Base-by-base conservation (phyloP, 768 basidiomycete genomes). In the Kondoa subrosea region DNA sequence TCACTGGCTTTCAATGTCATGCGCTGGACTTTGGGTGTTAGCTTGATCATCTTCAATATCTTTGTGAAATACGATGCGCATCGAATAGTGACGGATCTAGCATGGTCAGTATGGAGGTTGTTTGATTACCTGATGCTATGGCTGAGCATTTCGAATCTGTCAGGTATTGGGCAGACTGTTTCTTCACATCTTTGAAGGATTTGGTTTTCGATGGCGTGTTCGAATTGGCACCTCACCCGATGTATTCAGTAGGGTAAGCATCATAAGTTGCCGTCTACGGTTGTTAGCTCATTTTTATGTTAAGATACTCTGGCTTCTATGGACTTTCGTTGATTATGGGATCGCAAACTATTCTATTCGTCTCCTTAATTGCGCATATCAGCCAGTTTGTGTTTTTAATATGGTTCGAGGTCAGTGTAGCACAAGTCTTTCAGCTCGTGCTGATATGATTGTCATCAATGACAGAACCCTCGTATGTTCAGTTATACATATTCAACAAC, bases 21-120 rank as follows among this genome's bases (percentile, higher is more conserved):
- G 78, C 89, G 89, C 72, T 99, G 93, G 93, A 77, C 87, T 58
- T 86, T 87, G 26, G 95, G 95, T 2, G 76, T 88, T 69, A 82
- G 83, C 0, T 80, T 99, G 29, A 91, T 97, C 75, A 83, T 82
- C 26, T 97, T 97, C 81, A 97, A 99, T 77, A 82, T 97, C 34
- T 97, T 92, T 91, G 91, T 99, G 70, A 99, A 99, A 76, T 88
- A 87, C 1, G 93, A 97, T 75, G 95, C 95, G 0, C 95, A 99
- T 76, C 83, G 90, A 66, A 90, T 97, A 62, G 91, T 97, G 69
- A 97, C 95, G 73, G 93, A 96, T 74, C 96, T 93, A 72, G 92
- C 91, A 17, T 96, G 91, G 91, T 26, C 34, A 34, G 12, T 1
- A 27, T 26, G 4, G 4, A 27, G 31, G 56, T 21, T 27, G 31